phyloP scores from a whole-genome alignment of 805 yeast genomes.

The Kuraishia piskuri region DNA sequence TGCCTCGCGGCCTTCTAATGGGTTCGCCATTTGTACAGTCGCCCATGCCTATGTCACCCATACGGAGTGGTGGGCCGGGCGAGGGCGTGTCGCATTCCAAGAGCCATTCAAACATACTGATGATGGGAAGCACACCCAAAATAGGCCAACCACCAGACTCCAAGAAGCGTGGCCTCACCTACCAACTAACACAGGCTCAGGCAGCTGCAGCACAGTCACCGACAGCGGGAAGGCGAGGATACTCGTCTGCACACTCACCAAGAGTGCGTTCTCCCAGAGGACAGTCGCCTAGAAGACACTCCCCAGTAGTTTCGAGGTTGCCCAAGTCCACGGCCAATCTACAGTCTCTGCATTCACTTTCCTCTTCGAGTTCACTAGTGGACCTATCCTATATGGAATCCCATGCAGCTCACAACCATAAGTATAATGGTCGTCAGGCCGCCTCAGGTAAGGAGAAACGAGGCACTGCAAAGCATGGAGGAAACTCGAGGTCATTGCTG shows the following conservation, averaged over 20 bases:
- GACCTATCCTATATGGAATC: conserved; percentile 4
- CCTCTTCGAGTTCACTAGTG: conserved; percentile 7
- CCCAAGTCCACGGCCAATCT: background rate
- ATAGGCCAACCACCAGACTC: conserved; percentile 1
- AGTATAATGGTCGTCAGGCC: too few species aligned
- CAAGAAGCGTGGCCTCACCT: background rate
- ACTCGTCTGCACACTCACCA: conserved; percentile 1
- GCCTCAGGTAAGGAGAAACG: too few species aligned
- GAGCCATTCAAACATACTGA: background rate
- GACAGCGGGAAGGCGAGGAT: background rate
- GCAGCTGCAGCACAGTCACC: background rate
- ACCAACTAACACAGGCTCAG: background rate
- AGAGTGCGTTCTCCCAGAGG: too few species aligned
- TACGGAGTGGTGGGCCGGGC: background rate
- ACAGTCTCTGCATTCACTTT: conserved; percentile 2
- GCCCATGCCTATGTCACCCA: conserved; percentile 13
- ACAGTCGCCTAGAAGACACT: too few species aligned
- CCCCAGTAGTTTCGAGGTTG: background rate
- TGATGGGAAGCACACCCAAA: background rate
- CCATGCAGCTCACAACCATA: too few species aligned
- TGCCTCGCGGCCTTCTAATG: conserved; percentile 53
- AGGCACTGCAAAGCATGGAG: conserved; percentile 9
- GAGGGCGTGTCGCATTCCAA: background rate
- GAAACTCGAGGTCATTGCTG: conserved; percentile 18
- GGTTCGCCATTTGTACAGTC: conserved; percentile 52